Conservation (phyloP, 768 basidiomycete species). For the Amanita rimosa region DNA sequence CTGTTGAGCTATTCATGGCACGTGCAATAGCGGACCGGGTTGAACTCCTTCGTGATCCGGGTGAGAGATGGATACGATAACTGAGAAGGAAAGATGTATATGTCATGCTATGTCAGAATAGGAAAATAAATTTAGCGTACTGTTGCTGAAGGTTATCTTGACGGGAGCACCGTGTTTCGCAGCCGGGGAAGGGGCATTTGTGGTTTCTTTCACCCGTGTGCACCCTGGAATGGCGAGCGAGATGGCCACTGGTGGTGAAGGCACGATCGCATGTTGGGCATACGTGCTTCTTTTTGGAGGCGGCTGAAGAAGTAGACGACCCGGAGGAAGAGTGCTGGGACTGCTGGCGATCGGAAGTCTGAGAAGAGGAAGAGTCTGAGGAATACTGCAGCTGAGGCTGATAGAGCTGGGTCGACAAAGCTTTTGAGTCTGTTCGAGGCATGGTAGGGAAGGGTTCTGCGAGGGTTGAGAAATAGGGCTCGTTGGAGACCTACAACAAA, state of each 20-base stretch:
- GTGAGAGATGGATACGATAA: slow-evolving; percentile 74
- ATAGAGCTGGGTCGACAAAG: slow-evolving; percentile 18
- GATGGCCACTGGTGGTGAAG: slow-evolving; percentile 84
- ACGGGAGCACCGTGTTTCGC: slow-evolving; percentile 81
- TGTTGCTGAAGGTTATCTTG: slow-evolving; percentile 78
- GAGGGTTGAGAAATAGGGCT: slow-evolving; percentile 6
- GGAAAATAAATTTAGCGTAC: slow-evolving; percentile 16
- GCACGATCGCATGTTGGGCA: slow-evolving; percentile 65
- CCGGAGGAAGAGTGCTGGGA: neutral
- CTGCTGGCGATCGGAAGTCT: slow-evolving; percentile 8
- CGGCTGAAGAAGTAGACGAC: slow-evolving; percentile 9
- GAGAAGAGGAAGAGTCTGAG: slow-evolving; percentile 14
- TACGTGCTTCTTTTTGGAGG: slow-evolving; percentile 41
- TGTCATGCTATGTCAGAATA: neutral
- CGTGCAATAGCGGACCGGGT: slow-evolving; percentile 49
- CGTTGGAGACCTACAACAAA: slow-evolving; percentile 4
- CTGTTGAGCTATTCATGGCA: slow-evolving; percentile 15
- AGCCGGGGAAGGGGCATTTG: slow-evolving; percentile 91
- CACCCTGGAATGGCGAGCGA: slow-evolving; percentile 79
- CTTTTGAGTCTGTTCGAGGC: slow-evolving; percentile 27
- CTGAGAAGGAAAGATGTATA: slow-evolving; percentile 29
- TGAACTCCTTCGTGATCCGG: slow-evolving; percentile 62
- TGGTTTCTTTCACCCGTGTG: slow-evolving; percentile 92
- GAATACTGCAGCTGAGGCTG: slow-evolving; percentile 21
- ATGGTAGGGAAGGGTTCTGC: slow-evolving; percentile 13